Percentiles rank a stretch among this genome's conserved stretches.
These are phyloP conservation scores for Cephaloascus albidus DNA, from an alignment of 805 yeast genomes.

Conservation along the genomic window DNA sequence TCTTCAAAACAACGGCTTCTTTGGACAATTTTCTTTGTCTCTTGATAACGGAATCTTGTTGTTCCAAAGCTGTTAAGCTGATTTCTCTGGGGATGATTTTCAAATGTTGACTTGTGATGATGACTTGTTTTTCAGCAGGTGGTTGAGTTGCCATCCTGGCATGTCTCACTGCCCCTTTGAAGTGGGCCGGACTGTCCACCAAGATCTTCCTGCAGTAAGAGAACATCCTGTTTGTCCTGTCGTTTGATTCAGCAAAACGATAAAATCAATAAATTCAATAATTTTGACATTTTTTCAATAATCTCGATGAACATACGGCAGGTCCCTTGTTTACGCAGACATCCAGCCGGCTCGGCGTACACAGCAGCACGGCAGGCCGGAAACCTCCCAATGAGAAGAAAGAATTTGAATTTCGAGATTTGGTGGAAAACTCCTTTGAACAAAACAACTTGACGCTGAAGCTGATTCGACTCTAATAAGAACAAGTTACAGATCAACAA, in stretches of 20 bases:
- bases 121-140: background rate
- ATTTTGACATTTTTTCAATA: too few species aligned
- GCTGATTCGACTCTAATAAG: too few species aligned
- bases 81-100: constrained; percentile 31
- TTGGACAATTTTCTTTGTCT: constrained; percentile 68
- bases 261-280: too few species aligned
- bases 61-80: constrained; percentile 65
- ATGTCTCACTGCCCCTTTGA: background rate
- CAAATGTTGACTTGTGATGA: constrained; percentile 5
- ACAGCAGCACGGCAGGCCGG: background rate
- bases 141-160: background rate
- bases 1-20: constrained; percentile 62
- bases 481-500: background rate
- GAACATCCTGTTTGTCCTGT: background rate
- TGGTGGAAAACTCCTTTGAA: background rate
- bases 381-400: background rate
- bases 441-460: too few species aligned
- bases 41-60: constrained; percentile 62
- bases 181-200: background rate
- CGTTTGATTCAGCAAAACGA: too few species aligned
- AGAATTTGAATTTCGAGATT: background rate
- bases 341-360: background rate
- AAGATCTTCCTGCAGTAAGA: background rate
- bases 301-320: background rate
- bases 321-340: background rate